Percentiles rank a stretch among this genome's conserved stretches.
Conservation (phyloP, 345 rosid genomes). For the Combretum micranthum region DNA sequence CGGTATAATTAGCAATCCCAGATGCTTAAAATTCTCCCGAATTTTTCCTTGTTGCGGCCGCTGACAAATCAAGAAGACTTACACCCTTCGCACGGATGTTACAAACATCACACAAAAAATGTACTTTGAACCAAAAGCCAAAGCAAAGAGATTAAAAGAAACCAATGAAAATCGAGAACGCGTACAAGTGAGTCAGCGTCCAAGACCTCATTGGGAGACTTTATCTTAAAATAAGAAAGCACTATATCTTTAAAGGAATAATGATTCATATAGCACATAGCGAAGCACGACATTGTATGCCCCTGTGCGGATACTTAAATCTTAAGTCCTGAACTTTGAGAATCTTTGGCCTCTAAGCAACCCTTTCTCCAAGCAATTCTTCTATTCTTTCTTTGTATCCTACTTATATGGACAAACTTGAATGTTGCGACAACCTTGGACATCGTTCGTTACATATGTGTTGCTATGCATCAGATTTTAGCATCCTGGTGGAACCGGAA, state of each 20-base stretch:
- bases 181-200: no score
- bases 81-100: no score
- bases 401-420: background rate
- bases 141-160: no score
- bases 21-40: no score
- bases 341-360: constrained; percentile 83
- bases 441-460: background rate
- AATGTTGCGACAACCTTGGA: background rate
- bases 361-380: constrained; percentile 88
- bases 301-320: constrained; percentile 20
- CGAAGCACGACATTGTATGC: constrained; percentile 23
- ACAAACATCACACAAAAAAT: no score
- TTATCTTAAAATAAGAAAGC: background rate
- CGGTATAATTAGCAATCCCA: no score
- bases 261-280: constrained; percentile 21
- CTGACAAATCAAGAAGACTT: no score
- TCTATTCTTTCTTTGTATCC: constrained; percentile 17
- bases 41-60: no score
- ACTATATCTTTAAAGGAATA: constrained; percentile 16
- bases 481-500: background rate
- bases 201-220: background rate
- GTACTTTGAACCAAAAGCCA: no score
- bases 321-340: constrained; percentile 30
- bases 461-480: background rate
- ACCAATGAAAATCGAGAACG: no score